phyloP scores from a whole-genome alignment of 2,329 filamentous ascomycete species.

The Colletotrichum orbiculare region DNA sequence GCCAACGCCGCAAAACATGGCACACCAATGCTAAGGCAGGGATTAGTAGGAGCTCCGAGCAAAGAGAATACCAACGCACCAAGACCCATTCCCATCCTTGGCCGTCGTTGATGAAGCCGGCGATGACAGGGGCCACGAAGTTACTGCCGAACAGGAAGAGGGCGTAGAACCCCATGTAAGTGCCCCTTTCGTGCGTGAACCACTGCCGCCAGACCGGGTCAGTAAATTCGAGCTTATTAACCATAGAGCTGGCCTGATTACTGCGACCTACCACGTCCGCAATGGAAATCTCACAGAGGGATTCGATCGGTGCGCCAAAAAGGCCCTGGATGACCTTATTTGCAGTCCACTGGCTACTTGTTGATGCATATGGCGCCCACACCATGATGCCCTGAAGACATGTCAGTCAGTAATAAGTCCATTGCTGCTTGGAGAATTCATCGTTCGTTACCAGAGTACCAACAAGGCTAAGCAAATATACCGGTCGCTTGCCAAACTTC shows the following conservation, averaged over 20 bases:
- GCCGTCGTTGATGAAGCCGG: constrained; percentile 47
- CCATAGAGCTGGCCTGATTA: background rate
- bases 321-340: constrained; percentile 45
- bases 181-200: constrained; percentile 44
- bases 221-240: background rate
- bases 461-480: constrained; percentile 50
- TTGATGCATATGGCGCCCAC: constrained; percentile 44
- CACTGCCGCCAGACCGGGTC: constrained; percentile 9
- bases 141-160: constrained; percentile 43
- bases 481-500: constrained; percentile 61
- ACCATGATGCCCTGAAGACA: constrained; percentile 43
- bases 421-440: background rate
- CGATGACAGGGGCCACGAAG: constrained; percentile 47
- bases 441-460: background rate
- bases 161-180: constrained; percentile 43
- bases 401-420: background rate
- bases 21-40: constrained; percentile 39
- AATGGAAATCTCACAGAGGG: constrained; percentile 44
- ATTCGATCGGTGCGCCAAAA: constrained; percentile 44
- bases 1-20: constrained; percentile 44
- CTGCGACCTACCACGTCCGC: constrained; percentile 38
- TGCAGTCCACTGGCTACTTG: constrained; percentile 41
- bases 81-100: constrained; percentile 47
- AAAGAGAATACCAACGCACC: constrained; percentile 9
- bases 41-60: fast-evolving